Evolutionary conservation across 805 yeast genomes (phyloP), one percentile per base, ranked within the genome.

Genomic region (Saccharomyces mikatae): DNA sequence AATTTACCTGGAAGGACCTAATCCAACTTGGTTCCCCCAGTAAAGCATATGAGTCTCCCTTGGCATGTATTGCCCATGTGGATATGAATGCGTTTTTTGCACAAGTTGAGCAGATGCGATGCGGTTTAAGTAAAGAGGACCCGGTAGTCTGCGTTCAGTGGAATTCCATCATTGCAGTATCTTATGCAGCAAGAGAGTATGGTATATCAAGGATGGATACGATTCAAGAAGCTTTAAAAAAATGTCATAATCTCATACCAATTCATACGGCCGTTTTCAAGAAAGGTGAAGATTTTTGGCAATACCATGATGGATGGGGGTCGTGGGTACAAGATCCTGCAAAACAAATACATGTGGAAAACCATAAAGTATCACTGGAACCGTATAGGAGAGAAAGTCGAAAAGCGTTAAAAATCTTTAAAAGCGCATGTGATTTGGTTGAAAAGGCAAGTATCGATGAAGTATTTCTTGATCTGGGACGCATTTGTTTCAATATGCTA

Each of bases 401-500:
- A 17, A 87, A 86, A 68, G 84, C 94, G 56, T 75, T 89, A 64
- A 74, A 80, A 36, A 72, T 92, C 0, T 78, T 94, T 62, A 78
- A 79, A 54, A 66, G 72, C 6, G 74, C 77, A 56, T 87, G 92
- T 65, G 85, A 81, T 54, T 61, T 77, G 14, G 89, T 89, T 0
- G 96, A 94, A 68, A 91, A 91, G 71, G 98, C 97, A 0, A 89
- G 97, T 71, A 94, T 91, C 21, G 99, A 94, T 71, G 99, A 94
- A 71, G 84, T 90, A 50, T 94, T 86, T 65, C 59, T 94, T 60
- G 97, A 94, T 70, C 68, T 94, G 46, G 96, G 97, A 0, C 73
- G 86, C 41, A 60, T 80, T 26, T 80, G 89, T 0, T 77, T 80
- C 60, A 71, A 66, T 51, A 68, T 83, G 10, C 48, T 76, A 2